Evolutionary conservation across 2,329 filamentous ascomycete species (phyloP), one percentile per base, ranked within the genome.

Genomic region (Lachnellula suecica): DNA sequence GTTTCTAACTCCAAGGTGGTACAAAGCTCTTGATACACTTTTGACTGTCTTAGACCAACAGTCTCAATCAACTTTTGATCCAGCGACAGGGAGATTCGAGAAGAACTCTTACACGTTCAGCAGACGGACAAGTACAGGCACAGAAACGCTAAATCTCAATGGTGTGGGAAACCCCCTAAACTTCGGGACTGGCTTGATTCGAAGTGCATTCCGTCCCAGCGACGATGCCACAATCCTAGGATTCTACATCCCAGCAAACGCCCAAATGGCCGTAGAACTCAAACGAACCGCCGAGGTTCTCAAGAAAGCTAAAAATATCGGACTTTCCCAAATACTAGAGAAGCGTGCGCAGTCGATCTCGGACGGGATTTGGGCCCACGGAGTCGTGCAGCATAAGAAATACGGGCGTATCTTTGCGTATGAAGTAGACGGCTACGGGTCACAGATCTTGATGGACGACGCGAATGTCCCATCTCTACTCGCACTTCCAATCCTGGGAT

Each of bases 181-280:
- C 61, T 79, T 77, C 60, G 89, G 85, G 17, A 97, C 94, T 0
- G 91, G 91, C 0, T 80, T 99, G 1, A 80, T 97, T 44, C 84
- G 94, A 53, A 96, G 90, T 37, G 93, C 94, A 0, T 99, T 99
- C 73, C 83, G 94, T 1, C 94, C 94, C 4, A 96, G 90, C 58
- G 94, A 99, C 64, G 94, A 99, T 69, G 91, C 94, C 2, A 95
- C 91, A 0, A 97, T 94, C 34, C 77, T 99, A 3, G 92, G 92
- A 41, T 99, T 91, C 75, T 90, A 96, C 68, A 96, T 99, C 60
- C 94, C 94, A 0, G 87, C 90, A 34, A 99, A 99, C 67, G 94
- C 94, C 22, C 93, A 96, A 86, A 96, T 99, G 79, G 86, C 91
- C 2, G 89, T 93, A 1, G 91, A 99, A 70, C 77, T 99, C 23